These are phyloP conservation scores for Wickerhamiella pararugosa DNA, from an alignment of 1,139 yeast genomes.

Conservation along the genomic window DNA sequence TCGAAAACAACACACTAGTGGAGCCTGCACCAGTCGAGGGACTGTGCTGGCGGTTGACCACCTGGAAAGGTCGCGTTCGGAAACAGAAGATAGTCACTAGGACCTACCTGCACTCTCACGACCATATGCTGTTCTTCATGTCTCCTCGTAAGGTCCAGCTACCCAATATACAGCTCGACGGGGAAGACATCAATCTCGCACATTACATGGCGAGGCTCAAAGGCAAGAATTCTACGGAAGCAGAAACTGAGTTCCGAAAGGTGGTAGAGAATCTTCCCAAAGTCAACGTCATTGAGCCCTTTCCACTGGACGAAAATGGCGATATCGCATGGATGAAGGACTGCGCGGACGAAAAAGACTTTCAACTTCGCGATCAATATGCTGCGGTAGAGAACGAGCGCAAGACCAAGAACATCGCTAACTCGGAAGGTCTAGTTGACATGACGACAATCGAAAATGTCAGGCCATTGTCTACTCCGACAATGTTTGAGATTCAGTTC, in stretches of 20 bases:
- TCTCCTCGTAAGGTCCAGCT: constrained; percentile 45
- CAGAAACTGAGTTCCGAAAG: constrained; percentile 8
- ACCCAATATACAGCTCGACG: constrained; percentile 23
- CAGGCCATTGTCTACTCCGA: constrained; percentile 14
- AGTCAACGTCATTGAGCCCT: constrained; percentile 38
- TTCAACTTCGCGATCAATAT: constrained; percentile 35
- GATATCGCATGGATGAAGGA: constrained; percentile 49
- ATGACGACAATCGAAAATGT: constrained; percentile 35
- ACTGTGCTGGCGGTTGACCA: constrained; percentile 44
- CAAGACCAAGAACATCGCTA: constrained; percentile 38
- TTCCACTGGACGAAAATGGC: constrained; percentile 26
- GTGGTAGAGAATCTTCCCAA: constrained; percentile 13
- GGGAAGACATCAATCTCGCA: constrained; percentile 5
- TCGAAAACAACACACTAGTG: constrained; percentile 13
- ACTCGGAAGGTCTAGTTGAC: constrained; percentile 50
- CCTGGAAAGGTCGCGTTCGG: constrained; percentile 32
- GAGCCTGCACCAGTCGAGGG: constrained; percentile 73
- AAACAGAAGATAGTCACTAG: constrained; percentile 21
- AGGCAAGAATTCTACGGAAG: constrained; percentile 23
- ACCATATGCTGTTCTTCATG: constrained; percentile 45
- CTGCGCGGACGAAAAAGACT: constrained; percentile 26
- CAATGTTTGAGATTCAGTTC: constrained; percentile 40
- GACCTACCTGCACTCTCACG: constrained; percentile 48
- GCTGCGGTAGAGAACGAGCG: constrained; percentile 56
- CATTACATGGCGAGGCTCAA: constrained; percentile 36